Conservation (phyloP, 208 protist species). For the Crithidia thermophila region DNA sequence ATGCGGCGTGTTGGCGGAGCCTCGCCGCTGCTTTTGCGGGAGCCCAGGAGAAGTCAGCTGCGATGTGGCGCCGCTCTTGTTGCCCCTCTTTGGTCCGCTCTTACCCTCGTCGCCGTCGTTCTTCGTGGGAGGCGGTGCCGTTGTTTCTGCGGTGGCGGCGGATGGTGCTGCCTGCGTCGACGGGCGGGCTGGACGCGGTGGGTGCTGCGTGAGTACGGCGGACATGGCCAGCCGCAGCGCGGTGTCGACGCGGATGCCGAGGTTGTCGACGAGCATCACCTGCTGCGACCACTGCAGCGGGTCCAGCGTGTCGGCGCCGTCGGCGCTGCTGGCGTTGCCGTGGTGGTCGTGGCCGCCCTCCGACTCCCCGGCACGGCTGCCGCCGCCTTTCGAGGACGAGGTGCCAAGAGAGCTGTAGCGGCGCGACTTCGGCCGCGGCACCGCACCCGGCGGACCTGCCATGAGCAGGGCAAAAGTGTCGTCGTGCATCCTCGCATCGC, state of each 20-base stretch:
- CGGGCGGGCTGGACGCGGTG: background rate
- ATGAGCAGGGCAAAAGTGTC: conserved; percentile 11
- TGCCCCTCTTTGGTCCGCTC: background rate
- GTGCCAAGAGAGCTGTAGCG: conserved; percentile 9
- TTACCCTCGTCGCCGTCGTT: background rate
- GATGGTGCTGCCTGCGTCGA: background rate
- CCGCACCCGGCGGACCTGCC: conserved; percentile 15
- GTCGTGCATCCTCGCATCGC: background rate
- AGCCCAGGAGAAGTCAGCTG: no score
- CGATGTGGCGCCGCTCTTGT: no score
- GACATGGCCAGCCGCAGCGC: conserved; percentile 34
- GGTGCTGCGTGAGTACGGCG: conserved; percentile 18
- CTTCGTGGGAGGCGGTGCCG: no score
- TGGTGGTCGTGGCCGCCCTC: background rate
- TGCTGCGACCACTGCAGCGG: conserved; percentile 54
- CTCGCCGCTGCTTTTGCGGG: background rate
- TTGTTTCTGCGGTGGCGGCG: background rate
- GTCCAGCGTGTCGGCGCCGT: conserved; percentile 22
- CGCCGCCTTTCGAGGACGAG: background rate
- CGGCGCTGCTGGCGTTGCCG: background rate
- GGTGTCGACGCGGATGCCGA: conserved; percentile 42
- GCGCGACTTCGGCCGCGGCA: conserved; percentile 21
- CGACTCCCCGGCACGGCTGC: background rate
- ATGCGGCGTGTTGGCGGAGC: background rate
- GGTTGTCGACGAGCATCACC: conserved; percentile 57